These are phyloP conservation scores for Nemania diffusa DNA, from an alignment of 2,329 filamentous ascomycete species.

Conservation along the genomic window DNA sequence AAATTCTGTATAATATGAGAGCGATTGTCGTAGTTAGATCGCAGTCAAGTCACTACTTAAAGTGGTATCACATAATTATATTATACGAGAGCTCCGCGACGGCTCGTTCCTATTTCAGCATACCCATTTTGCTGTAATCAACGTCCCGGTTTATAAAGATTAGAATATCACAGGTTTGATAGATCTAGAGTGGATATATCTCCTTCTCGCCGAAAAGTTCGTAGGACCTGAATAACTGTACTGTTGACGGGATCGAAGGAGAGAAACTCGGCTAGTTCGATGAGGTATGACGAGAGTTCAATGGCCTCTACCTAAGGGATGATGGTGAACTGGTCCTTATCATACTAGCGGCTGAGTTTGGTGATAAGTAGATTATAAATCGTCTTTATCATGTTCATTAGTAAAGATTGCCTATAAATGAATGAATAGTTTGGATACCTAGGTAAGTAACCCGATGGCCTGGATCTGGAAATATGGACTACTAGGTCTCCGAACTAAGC, in stretches of 20 bases:
- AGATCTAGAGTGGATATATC: constrained; percentile 19
- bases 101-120: constrained; percentile 9
- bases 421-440: too few relatives aligned
- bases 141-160: constrained; percentile 12
- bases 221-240: constrained; percentile 11
- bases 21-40: constrained; percentile 14
- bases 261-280: constrained; percentile 8
- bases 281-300: constrained; percentile 10
- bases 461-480: too few relatives aligned
- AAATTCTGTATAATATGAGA: constrained; percentile 8
- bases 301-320: too few relatives aligned
- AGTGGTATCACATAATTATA: constrained; percentile 16
- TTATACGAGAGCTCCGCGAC: constrained; percentile 15
- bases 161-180: constrained; percentile 20
- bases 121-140: constrained; percentile 13
- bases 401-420: too few relatives aligned
- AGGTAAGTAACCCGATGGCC: too few relatives aligned
- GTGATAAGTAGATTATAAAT: too few relatives aligned
- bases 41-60: constrained; percentile 19
- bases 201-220: constrained; percentile 12
- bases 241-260: constrained; percentile 11
- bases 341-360: too few relatives aligned
- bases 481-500: too few relatives aligned
- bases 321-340: too few relatives aligned
- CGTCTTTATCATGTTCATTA: too few relatives aligned